A percentile compares a stretch with the other conserved stretches of the same genome.
These are phyloP conservation scores for Agapanthus africanus DNA, from an alignment of 106 monocot species.

Conservation along the genomic window DNA sequence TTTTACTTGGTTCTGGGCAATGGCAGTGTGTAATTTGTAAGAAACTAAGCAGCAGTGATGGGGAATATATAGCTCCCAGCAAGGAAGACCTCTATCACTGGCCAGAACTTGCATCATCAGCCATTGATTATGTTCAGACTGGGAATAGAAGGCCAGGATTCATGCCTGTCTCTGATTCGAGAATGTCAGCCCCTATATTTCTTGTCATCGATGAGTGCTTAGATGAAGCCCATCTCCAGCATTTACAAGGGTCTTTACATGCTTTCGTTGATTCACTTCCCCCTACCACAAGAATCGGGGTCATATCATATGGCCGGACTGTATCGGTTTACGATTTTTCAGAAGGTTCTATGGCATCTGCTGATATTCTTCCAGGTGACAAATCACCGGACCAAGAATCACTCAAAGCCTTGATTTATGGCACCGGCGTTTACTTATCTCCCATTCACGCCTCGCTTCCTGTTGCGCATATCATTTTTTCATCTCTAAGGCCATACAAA, in stretches of 20 bases:
- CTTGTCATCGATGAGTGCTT: slow-evolving; percentile 93
- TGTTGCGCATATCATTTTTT: slow-evolving; percentile 86
- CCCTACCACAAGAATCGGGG: slow-evolving; percentile 61
- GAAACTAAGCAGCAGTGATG: slow-evolving; percentile 66
- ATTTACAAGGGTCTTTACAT: slow-evolving; percentile 94
- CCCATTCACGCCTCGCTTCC: slow-evolving; percentile 75
- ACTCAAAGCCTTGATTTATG: slow-evolving; percentile 87
- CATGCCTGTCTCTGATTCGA: slow-evolving; percentile 68
- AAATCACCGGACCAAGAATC: slow-evolving; percentile 72
- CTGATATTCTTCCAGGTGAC: slow-evolving; percentile 90
- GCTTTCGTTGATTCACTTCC: slow-evolving; percentile 95
- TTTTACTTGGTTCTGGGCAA: slow-evolving; percentile 77
- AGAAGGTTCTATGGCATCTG: slow-evolving; percentile 82
- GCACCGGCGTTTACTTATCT: slow-evolving; percentile 83
- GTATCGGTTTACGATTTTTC: slow-evolving; percentile 99
- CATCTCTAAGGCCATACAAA: slow-evolving; percentile 76
- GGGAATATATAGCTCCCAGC: slow-evolving; percentile 59
- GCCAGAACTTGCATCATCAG: slow-evolving; percentile 56
- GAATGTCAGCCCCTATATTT: slow-evolving; percentile 69
- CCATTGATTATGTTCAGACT: slow-evolving; percentile 79
- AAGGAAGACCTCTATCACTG: slow-evolving; percentile 62
- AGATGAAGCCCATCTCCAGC: slow-evolving; percentile 88
- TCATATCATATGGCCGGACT: slow-evolving; percentile 91
- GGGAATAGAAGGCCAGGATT: slow-evolving; percentile 69
- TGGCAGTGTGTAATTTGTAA: slow-evolving; percentile 97